Evolutionary conservation across 1,139 yeast genomes (phyloP), one percentile per base, ranked within the genome.

Genomic region (Lipomyces yarrowii): DNA sequence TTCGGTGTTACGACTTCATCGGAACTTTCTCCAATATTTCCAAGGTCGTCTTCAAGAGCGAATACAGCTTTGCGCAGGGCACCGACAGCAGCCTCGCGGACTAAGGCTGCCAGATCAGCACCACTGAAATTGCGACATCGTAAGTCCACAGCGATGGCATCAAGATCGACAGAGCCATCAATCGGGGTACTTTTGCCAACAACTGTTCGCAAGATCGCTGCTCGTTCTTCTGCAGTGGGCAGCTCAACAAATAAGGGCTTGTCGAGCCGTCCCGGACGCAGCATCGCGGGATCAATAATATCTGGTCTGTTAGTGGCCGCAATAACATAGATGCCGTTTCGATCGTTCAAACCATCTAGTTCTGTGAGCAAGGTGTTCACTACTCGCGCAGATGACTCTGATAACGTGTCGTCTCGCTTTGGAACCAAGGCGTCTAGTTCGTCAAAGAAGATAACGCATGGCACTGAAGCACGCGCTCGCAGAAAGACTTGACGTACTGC

Each of bases 221-320:
- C 79, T 69, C 97, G 83, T 76, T 94, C 99, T 6, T 80, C 82
- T 0, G 86, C 85, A 5, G 87, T 84, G 1, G 99, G 99, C 61
- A 94, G 81, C 76, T 94, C 98, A 57, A 94, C 96, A 77, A 88
- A 93, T 59, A 94, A 81, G 2, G 97, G 93, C 77, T 94, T 94
- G 75, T 94, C 99, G 73, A 94, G 82, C 76, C 99, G 86, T 1
- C 99, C 99, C 0, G 99, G 99, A 75, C 99, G 86, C 63, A 94
- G 81, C 98, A 94, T 94, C 0, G 99, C 99, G 8, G 97, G 94
- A 77, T 94, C 99, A 71, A 94, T 94, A 92, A 94, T 94, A 77
- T 94, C 99, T 0, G 98, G 98, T 76, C 99, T 84, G 74, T 94
- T 94, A 0, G 99, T 94, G 1, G 99, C 99, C 42, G 98, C 99